Conservation (phyloP, 2,329 filamentous ascomycete species). For the Periconia macrospinosa region DNA sequence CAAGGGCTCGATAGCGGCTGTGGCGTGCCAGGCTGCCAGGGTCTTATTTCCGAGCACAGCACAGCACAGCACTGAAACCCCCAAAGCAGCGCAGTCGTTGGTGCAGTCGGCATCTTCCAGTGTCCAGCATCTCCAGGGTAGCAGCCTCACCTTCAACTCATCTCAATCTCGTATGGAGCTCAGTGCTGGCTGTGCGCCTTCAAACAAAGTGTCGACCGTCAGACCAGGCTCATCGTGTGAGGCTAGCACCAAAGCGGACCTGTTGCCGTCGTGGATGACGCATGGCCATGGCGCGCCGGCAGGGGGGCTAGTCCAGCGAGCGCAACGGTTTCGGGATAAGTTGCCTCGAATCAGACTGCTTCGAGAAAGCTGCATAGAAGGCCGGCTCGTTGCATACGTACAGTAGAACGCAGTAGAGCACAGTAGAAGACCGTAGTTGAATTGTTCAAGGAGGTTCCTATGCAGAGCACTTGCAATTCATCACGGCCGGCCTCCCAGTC, state of each 20-base stretch:
- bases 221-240: neutral
- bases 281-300: neutral
- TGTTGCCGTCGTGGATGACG: constrained; percentile 1
- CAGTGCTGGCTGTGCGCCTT: neutral
- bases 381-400: neutral
- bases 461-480: too few relatives aligned
- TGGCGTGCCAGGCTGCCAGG: constrained; percentile 12
- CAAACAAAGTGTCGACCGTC: neutral
- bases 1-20: constrained; percentile 6
- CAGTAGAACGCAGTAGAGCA: neutral
- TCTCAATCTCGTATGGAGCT: neutral
- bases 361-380: constrained; percentile 18
- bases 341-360: constrained; percentile 9
- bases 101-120: neutral
- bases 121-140: neutral
- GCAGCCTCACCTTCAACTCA: constrained; percentile 4
- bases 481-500: too few relatives aligned
- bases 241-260: constrained; percentile 1
- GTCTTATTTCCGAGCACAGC: constrained; percentile 20
- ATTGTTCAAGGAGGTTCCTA: too few relatives aligned
- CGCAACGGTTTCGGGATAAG: constrained; percentile 7
- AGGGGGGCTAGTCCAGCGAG: constrained; percentile 1
- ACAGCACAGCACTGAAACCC: neutral
- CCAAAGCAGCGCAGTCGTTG: neutral
- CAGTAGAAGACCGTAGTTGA: too few relatives aligned